These are phyloP conservation scores for Geranium incanum DNA, from an alignment of 441 rosid species.

Conservation along the genomic window DNA sequence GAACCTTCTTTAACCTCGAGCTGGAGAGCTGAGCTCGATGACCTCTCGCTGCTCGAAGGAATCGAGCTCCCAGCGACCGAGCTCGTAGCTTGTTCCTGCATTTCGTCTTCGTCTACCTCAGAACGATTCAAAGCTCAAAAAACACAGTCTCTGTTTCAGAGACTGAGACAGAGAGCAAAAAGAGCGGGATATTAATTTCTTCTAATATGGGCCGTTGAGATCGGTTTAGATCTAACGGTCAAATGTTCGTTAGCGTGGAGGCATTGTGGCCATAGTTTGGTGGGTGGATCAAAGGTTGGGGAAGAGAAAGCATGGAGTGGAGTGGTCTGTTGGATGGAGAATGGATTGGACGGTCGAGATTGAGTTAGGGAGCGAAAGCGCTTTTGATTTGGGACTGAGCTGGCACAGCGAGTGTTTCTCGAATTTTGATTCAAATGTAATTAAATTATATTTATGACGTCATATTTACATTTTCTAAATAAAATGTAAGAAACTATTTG, in stretches of 20 bases:
- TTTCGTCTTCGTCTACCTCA: conserved; percentile 10
- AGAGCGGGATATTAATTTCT: conserved; percentile 13
- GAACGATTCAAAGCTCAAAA: neutral
- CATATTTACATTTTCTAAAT: neutral
- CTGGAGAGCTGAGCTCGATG: conserved; percentile 24
- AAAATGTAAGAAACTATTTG: no score
- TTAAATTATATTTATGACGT: neutral
- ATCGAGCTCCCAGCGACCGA: conserved; percentile 20
- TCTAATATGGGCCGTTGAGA: neutral
- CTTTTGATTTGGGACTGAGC: neutral
- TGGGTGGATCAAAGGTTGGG: conserved; percentile 18
- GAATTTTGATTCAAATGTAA: neutral
- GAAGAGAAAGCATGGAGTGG: conserved; percentile 16
- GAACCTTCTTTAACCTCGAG: conserved; percentile 25
- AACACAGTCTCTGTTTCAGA: neutral
- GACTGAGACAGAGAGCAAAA: neutral
- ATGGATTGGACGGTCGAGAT: conserved; percentile 11
- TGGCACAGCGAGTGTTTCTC: neutral
- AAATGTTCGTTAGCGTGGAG: conserved; percentile 6
- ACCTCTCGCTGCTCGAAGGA: conserved; percentile 24
- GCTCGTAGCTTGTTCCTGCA: conserved; percentile 26
- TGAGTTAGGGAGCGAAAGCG: neutral
- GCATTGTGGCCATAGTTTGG: conserved; percentile 14
- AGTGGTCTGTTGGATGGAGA: conserved; percentile 1
- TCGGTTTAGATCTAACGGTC: conserved; percentile 4